Base-by-base conservation (phyloP, 2,329 filamentous ascomycete genomes). In the Diaporthe amygdali region DNA sequence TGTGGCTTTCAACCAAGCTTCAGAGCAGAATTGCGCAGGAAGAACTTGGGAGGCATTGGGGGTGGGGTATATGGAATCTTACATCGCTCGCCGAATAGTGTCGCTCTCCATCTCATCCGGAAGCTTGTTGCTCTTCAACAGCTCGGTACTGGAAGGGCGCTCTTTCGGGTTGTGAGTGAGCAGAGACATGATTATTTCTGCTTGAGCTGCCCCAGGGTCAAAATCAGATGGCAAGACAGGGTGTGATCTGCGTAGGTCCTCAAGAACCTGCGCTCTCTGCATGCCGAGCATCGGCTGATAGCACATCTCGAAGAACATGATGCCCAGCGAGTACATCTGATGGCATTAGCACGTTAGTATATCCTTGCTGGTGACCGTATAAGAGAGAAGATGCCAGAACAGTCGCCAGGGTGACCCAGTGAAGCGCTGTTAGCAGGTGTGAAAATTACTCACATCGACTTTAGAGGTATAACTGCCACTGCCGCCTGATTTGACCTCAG, bases 261-360 rank as follows among this genome's bases (percentile, higher is more conserved):
- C 88, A 34, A 98, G 85, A 5, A 91, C 88, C 66, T 87, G 82
- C 2, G 88, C 89, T 73, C 90, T 87, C 76, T 92, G 87, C 89
- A 92, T 92, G 5, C 90, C 90, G 14, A 85, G 75, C 78, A 91
- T 85, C 0, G 89, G 86, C 41, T 85, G 82, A 74, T 91, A 95
- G 77, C 93, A 97, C 96, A 99, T 99, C 81, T 99, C 96, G 76
- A 98, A 98, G 83, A 99, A 97, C 70, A 99, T 98, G 74, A 99
- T 93, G 0, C 96, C 96, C 51, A 99, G 86, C 0, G 96, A 98
- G 79, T 96, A 99, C 96, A 99, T 98, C 88, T 91, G 69, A 0
- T 44, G 30, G 22, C 25, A 54, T 14, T 6, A 5, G 8, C 0
- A 9, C n/a, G 66, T 79, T 71, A 77, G 74, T 34, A n/a, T 25